These are phyloP conservation scores for Ophiostoma ulmi DNA, from an alignment of 2,329 filamentous ascomycete genomes.

Conservation along the genomic window DNA sequence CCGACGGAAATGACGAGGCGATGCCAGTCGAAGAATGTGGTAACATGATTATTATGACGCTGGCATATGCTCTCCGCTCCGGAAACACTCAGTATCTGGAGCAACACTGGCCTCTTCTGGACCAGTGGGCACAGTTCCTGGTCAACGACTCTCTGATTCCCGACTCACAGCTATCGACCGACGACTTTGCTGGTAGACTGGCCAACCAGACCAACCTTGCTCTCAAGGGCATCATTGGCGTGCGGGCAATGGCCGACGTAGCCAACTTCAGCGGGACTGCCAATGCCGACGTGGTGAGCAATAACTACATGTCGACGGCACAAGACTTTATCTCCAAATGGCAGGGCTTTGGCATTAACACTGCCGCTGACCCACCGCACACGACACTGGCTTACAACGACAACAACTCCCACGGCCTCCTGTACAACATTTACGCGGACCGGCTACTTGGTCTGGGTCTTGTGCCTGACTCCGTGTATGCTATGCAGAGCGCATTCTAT, in stretches of 20 bases:
- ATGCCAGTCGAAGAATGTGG: conserved; percentile 71
- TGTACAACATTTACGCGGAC: conserved; percentile 83
- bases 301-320: conserved; percentile 23
- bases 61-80: conserved; percentile 53
- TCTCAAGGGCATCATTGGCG: conserved; percentile 72
- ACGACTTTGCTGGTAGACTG: conserved; percentile 66
- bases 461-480: conserved; percentile 69
- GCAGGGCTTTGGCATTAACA: conserved; percentile 65
- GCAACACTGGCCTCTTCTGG: conserved; percentile 63
- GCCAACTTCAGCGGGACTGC: conserved; percentile 55
- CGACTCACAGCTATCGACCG: conserved; percentile 67
- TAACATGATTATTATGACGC: conserved; percentile 66
- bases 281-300: conserved; percentile 32
- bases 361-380: conserved; percentile 56
- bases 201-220: conserved; percentile 69
- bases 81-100: conserved; percentile 42
- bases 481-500: conserved; percentile 74
- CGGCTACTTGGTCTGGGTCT: conserved; percentile 70
- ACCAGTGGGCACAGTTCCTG: conserved; percentile 69
- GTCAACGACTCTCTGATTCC: conserved; percentile 65
- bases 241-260: conserved; percentile 70
- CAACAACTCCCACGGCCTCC: conserved; percentile 45
- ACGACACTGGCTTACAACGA: conserved; percentile 75
- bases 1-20: conserved; percentile 62
- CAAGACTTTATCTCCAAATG: conserved; percentile 65